phyloP scores from a whole-genome alignment of 2,329 filamentous ascomycete species.

The Arthrocladium fulminans region DNA sequence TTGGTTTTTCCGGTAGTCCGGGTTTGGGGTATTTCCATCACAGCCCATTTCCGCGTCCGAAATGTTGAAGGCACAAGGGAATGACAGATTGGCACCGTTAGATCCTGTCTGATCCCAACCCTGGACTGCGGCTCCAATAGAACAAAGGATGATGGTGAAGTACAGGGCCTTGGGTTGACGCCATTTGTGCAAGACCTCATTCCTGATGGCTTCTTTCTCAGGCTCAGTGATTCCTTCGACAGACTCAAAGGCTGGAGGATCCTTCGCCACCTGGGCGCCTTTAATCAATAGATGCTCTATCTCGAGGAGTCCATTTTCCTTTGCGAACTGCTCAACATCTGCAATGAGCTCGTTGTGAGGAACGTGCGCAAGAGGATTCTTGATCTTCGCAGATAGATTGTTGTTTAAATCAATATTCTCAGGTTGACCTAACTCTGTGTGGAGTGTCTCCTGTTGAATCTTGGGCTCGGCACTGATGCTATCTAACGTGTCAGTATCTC shows the following conservation, averaged over 20 bases:
- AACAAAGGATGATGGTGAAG: slow-evolving; percentile 41
- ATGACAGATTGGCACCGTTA: slow-evolving; percentile 46
- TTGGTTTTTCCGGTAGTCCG: slow-evolving; percentile 36
- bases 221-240: slow-evolving; percentile 50
- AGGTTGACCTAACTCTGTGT: slow-evolving; percentile 2
- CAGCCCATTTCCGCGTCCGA: slow-evolving; percentile 24
- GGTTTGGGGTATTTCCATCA: slow-evolving; percentile 19
- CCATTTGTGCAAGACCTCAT: slow-evolving; percentile 41
- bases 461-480: neutral
- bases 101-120: slow-evolving; percentile 39
- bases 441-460: neutral
- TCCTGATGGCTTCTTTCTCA: slow-evolving; percentile 34
- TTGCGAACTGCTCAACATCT: slow-evolving; percentile 35
- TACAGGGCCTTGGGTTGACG: slow-evolving; percentile 40
- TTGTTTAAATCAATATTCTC: neutral
- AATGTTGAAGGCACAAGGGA: slow-evolving; percentile 40
- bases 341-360: slow-evolving; percentile 24
- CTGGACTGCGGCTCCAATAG: slow-evolving; percentile 44
- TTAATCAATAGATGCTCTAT: slow-evolving; percentile 53
- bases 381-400: slow-evolving; percentile 30
- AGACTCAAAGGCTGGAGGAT: slow-evolving; percentile 54
- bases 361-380: slow-evolving; percentile 38
- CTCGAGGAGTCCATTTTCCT: slow-evolving; percentile 49
- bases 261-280: slow-evolving; percentile 66
- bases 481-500: neutral